phyloP scores from a whole-genome alignment of 169 alveolate species.

The Plasmodium knowlesi region DNA sequence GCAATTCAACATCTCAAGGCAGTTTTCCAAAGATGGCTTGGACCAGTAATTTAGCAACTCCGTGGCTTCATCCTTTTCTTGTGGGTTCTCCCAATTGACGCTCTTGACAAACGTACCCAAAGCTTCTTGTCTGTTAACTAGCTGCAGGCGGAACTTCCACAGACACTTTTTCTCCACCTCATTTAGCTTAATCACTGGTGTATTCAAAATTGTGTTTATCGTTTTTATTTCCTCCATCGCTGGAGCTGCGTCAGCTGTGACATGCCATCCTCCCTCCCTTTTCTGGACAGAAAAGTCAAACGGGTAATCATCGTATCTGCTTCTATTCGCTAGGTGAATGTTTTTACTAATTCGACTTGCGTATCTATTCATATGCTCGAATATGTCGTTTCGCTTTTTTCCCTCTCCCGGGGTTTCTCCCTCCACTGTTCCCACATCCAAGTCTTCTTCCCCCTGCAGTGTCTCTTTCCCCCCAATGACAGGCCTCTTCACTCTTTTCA shows the following conservation, averaged over 20 bases:
- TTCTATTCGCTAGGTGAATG: constrained; percentile 16
- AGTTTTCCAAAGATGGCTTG: constrained; percentile 56
- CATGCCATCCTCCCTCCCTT: not conserved
- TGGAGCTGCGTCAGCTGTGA: not conserved
- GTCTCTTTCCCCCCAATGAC: not conserved
- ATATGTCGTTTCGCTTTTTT: constrained; percentile 39
- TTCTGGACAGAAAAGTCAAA: constrained; percentile 30
- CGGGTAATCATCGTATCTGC: constrained; percentile 71
- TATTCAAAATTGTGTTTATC: constrained; percentile 21
- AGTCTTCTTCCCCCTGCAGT: not conserved
- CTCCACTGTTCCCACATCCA: not conserved
- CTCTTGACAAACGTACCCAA: constrained; percentile 76
- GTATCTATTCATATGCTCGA: constrained; percentile 46
- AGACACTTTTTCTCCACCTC: constrained; percentile 70
- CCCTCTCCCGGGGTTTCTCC: not conserved
- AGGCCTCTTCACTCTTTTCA: not conserved
- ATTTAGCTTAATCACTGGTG: constrained; percentile 50
- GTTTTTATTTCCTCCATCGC: constrained; percentile 56
- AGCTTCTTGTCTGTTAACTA: constrained; percentile 71
- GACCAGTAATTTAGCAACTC: constrained; percentile 70
- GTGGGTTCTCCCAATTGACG: constrained; percentile 69
- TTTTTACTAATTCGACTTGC: constrained; percentile 47
- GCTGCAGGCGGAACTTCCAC: constrained; percentile 74
- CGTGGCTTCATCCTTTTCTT: constrained; percentile 70
- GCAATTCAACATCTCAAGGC: constrained; percentile 78